Evolutionary conservation across 345 rosid species (phyloP).

Genomic region (Anacardium occidentale): DNA sequence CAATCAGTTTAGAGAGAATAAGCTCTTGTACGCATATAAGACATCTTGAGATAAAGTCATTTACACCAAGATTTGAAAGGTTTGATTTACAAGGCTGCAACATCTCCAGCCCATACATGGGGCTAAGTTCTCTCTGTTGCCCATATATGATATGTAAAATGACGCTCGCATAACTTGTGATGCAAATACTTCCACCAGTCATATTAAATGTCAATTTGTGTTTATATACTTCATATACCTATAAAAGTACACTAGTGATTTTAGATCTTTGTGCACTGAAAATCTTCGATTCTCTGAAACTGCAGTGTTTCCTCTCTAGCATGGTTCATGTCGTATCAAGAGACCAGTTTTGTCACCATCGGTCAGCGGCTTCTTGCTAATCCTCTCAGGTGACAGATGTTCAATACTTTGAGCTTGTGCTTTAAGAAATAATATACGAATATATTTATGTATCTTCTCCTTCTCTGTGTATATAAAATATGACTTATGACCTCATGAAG

Average conservation of each 20-base stretch:
- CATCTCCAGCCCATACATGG: neutral
- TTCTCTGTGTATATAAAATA: neutral
- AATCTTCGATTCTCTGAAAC: constrained; percentile 18
- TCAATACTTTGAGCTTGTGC: constrained; percentile 8
- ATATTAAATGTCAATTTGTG: neutral
- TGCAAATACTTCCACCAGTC: neutral
- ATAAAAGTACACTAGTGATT: neutral
- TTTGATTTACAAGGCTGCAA: neutral
- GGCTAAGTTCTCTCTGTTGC: neutral
- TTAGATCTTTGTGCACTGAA: neutral
- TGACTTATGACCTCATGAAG: neutral
- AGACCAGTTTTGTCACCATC: constrained; percentile 93
- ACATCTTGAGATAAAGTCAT: too few relatives aligned
- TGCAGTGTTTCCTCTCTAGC: constrained; percentile 97
- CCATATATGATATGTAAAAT: neutral
- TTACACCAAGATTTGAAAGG: too few relatives aligned
- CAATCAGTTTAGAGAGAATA: too few relatives aligned
- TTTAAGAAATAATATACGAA: neutral
- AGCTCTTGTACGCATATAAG: too few relatives aligned
- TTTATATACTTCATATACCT: constrained; percentile 1
- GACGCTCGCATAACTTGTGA: neutral
- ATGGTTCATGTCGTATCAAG: constrained; percentile 99
- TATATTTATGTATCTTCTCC: neutral
- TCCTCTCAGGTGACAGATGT: constrained; percentile 70
- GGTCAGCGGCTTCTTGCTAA: constrained; percentile 94